phyloP scores from a whole-genome alignment of 768 basidiomycete species.

The Lactarius hengduanensis region DNA sequence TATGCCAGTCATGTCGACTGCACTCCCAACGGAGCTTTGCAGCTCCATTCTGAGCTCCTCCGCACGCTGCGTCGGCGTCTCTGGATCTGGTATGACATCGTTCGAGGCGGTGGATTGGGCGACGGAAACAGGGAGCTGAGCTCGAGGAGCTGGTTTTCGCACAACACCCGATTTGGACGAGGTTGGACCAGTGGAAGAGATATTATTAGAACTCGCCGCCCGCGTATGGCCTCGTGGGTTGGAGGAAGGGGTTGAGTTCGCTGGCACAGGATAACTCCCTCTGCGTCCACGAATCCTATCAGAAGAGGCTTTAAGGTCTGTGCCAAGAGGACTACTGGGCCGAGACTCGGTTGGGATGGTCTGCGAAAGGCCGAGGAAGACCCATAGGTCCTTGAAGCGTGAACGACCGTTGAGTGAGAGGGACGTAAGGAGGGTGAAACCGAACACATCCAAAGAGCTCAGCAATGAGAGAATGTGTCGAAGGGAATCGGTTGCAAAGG shows the following conservation, averaged over 20 bases:
- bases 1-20: slow-evolving; percentile 64
- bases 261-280: slow-evolving; percentile 13
- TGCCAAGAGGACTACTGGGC: slow-evolving; percentile 35
- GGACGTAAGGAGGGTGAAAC: slow-evolving; percentile 67
- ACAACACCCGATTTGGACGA: slow-evolving; percentile 41
- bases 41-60: slow-evolving; percentile 39
- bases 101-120: slow-evolving; percentile 31
- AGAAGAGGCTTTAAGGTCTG: slow-evolving; percentile 34
- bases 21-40: slow-evolving; percentile 51
- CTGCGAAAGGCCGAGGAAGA: slow-evolving; percentile 59
- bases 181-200: slow-evolving; percentile 29
- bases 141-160: slow-evolving; percentile 63
- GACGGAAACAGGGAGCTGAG: slow-evolving; percentile 60
- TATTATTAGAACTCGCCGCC: slow-evolving; percentile 20
- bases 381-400: slow-evolving; percentile 73
- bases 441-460: slow-evolving; percentile 62
- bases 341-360: slow-evolving; percentile 37
- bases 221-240: slow-evolving; percentile 18
- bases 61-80: slow-evolving; percentile 8
- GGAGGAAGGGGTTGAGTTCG: not conserved
- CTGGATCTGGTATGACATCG: slow-evolving; percentile 32
- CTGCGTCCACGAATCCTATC: slow-evolving; percentile 21
- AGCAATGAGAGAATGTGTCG: slow-evolving; percentile 68
- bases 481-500: slow-evolving; percentile 71
- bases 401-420: slow-evolving; percentile 71